Conservation (phyloP, 345 rosid species). For the Populus euphratica region DNA sequence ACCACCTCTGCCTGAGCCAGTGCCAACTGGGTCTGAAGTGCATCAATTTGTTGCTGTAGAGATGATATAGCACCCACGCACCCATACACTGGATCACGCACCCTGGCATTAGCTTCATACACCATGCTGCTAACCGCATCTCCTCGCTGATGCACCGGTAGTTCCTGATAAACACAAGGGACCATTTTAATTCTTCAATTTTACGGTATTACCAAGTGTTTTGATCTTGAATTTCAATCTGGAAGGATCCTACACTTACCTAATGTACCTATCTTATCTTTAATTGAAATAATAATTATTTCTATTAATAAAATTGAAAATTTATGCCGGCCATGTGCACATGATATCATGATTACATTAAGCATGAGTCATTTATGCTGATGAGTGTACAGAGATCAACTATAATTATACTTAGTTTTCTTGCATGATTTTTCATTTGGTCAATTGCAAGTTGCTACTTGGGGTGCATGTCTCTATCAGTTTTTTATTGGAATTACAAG, state of each 20-base stretch:
- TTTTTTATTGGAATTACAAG: neutral
- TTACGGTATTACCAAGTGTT: too few relatives aligned
- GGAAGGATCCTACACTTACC: too few relatives aligned
- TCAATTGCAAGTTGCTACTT: neutral
- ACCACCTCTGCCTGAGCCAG: slow-evolving; percentile 75
- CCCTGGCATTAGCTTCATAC: slow-evolving; percentile 86
- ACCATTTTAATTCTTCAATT: too few relatives aligned
- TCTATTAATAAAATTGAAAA: neutral
- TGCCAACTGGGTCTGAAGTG: slow-evolving; percentile 75
- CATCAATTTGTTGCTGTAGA: slow-evolving; percentile 69
- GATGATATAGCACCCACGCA: slow-evolving; percentile 84
- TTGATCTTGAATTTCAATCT: too few relatives aligned
- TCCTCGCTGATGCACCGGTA: slow-evolving; percentile 58
- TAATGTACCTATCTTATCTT: too few relatives aligned
- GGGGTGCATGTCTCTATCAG: slow-evolving; percentile 16
- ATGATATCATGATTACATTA: neutral
- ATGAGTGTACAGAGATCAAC: neutral
- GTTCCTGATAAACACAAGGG: slow-evolving; percentile 36
- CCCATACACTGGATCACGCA: slow-evolving; percentile 86
- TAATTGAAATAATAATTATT: neutral
- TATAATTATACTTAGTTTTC: neutral
- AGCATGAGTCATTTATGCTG: neutral
- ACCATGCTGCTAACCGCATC: slow-evolving; percentile 97
- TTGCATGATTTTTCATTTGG: neutral
- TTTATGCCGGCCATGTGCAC: neutral